These are phyloP conservation scores for Polyplosphaeria fusca DNA, from an alignment of 495 filamentous ascomycete species.

Conservation along the genomic window DNA sequence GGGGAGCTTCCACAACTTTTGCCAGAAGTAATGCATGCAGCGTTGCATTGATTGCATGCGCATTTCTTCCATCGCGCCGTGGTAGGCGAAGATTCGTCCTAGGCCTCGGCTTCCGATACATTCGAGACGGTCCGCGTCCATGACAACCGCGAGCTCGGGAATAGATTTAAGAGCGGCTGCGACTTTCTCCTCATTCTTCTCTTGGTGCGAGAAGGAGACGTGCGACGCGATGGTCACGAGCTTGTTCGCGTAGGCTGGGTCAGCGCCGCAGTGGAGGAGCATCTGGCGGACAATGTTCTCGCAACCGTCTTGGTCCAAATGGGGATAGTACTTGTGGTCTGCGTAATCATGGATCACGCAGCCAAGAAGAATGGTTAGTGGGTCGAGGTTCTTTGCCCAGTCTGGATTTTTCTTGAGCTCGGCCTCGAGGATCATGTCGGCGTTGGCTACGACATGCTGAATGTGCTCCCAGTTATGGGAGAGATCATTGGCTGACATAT, in stretches of 20 bases:
- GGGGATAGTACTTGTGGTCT: slow-evolving; percentile 14
- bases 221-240: not conserved
- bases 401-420: not conserved
- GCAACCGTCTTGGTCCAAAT: not conserved
- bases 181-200: not conserved
- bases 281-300: not conserved
- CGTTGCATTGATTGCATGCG: not conserved
- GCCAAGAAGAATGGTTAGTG: not conserved
- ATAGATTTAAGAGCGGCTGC: slow-evolving; percentile 49
- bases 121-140: slow-evolving; percentile 87
- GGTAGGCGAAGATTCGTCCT: slow-evolving; percentile 63
- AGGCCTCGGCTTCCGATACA: slow-evolving; percentile 81
- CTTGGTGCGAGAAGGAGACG: not conserved
- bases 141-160: slow-evolving; percentile 77
- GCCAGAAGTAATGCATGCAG: not conserved
- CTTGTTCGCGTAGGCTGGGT: not conserved
- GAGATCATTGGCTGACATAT: slow-evolving; percentile 64
- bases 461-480: slow-evolving; percentile 86
- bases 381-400: not conserved
- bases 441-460: slow-evolving; percentile 58
- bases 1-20: not conserved
- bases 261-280: slow-evolving; percentile 1
- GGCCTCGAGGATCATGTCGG: not conserved
- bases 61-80: not conserved
- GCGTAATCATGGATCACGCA: not conserved